These are phyloP conservation scores for Eremothecium gossypii DNA, from an alignment of 1,139 yeast species.

Conservation along the genomic window DNA sequence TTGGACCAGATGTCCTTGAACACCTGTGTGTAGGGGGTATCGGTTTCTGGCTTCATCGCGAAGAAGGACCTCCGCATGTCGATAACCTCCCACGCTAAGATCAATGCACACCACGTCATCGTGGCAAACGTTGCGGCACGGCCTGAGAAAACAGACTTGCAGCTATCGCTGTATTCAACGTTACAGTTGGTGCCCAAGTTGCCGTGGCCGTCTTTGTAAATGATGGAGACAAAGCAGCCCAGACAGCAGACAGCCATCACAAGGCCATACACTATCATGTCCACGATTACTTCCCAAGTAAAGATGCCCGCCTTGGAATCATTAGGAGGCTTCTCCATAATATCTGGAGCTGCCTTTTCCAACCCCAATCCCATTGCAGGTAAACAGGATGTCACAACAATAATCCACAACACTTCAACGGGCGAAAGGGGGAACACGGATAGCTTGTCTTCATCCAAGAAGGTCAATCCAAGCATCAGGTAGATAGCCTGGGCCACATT, in stretches of 20 bases:
- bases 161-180: constrained; percentile 35
- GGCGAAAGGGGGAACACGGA: constrained; percentile 74
- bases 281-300: constrained; percentile 58
- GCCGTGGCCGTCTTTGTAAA: constrained; percentile 61
- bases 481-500: constrained; percentile 86
- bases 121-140: constrained; percentile 76
- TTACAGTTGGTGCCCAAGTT: constrained; percentile 63
- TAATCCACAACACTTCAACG: constrained; percentile 96
- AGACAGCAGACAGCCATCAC: constrained; percentile 70
- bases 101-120: constrained; percentile 84
- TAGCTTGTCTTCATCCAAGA: constrained; percentile 70
- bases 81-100: constrained; percentile 86
- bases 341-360: constrained; percentile 92
- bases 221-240: constrained; percentile 54
- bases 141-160: constrained; percentile 64
- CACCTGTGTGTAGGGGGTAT: constrained; percentile 50
- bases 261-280: constrained; percentile 66
- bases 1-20: constrained; percentile 62
- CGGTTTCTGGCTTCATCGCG: constrained; percentile 62
- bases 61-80: constrained; percentile 70
- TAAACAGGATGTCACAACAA: constrained; percentile 96
- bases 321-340: constrained; percentile 93
- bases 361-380: constrained; percentile 98
- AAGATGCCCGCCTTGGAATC: constrained; percentile 74
- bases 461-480: constrained; percentile 62